Evolutionary conservation across 768 basidiomycete species (phyloP), one percentile per base, ranked within the genome.

Genomic region (Cyathus striatus): DNA sequence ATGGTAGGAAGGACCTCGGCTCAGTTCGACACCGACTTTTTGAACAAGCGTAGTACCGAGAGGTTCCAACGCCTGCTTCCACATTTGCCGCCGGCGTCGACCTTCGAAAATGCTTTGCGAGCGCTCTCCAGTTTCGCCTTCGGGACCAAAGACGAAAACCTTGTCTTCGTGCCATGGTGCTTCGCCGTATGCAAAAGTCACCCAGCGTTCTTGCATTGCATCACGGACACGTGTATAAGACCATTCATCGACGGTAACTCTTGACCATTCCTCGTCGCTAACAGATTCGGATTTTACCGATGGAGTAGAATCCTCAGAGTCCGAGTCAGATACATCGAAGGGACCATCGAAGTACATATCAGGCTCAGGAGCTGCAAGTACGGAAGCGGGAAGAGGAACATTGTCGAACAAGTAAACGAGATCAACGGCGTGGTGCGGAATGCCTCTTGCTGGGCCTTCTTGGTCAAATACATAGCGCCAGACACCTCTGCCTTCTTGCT

Each of bases 391-490:
- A 1, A 81, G 65, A 6, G 83, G 79, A 23, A 81, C 73, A 48
- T 79, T 88, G 63, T 86, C 86, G 60, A 89, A 90, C 39, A 90
- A 72, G 58, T 89, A 90, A 44, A 86, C 71, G 34, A 90, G 62
- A 57, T 89, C 87, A 1, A 79, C 78, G 1, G 74, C 79, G 55
- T 88, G 83, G 54, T 86, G 86, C 2, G 85, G 78, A 16, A 77
- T 58, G 12, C 78, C 78, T 37, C 78, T 70, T 18, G 72, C 66
- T 6, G 86, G 83, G 1, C 82, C 77, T 52, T 86, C 87, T 63
- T 90, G 87, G 60, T 90, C 87, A 55, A 90, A 90, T 14, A 86
- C 78, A 51, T 86, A 90, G 44, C 87, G 73, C 80, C 81, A 90
- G 4, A 87, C 84, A n/a, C 75, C 74, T 30, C 66, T 66, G 1